phyloP scores from a whole-genome alignment of 345 rosid genomes.

The Leavenworthia alabamica region DNA sequence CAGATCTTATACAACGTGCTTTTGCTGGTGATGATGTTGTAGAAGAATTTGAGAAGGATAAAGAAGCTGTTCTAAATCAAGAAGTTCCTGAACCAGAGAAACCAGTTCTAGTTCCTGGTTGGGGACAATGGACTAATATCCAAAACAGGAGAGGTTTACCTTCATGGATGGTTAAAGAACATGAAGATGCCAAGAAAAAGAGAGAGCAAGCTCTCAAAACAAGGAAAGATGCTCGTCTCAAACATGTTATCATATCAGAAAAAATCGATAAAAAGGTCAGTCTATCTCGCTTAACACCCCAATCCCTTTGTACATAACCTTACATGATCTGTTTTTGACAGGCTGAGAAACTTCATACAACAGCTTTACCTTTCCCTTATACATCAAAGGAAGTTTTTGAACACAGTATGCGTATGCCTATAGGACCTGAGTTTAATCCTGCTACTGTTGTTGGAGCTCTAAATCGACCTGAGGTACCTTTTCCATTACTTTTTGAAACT shows the following conservation, averaged over 20 bases:
- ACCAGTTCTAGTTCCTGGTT: slow-evolving; percentile 72
- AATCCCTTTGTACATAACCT: background rate
- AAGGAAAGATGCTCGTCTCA: slow-evolving; percentile 78
- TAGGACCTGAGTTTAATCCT: slow-evolving; percentile 91
- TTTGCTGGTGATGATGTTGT: slow-evolving; percentile 92
- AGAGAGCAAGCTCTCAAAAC: slow-evolving; percentile 65
- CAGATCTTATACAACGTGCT: slow-evolving; percentile 71
- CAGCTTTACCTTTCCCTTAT: slow-evolving; percentile 70
- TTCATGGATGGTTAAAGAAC: slow-evolving; percentile 70
- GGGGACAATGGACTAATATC: slow-evolving; percentile 85
- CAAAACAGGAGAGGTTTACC: slow-evolving; percentile 79
- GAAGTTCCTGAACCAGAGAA: slow-evolving; percentile 84
- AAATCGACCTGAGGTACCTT: slow-evolving; percentile 62
- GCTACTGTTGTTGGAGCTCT: slow-evolving; percentile 59
- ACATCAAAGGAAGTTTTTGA: slow-evolving; percentile 75
- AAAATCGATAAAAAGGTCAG: slow-evolving; percentile 79
- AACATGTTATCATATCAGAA: slow-evolving; percentile 76
- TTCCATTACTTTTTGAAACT: background rate
- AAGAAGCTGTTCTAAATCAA: slow-evolving; percentile 53
- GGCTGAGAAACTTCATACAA: slow-evolving; percentile 76
- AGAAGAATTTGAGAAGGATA: slow-evolving; percentile 72
- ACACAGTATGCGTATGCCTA: slow-evolving; percentile 80
- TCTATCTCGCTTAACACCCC: background rate
- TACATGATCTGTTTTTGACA: slow-evolving; percentile 29
- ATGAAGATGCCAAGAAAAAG: slow-evolving; percentile 58